Conservation (phyloP, 306 rosid genomes). For the Rosa chinensis region DNA sequence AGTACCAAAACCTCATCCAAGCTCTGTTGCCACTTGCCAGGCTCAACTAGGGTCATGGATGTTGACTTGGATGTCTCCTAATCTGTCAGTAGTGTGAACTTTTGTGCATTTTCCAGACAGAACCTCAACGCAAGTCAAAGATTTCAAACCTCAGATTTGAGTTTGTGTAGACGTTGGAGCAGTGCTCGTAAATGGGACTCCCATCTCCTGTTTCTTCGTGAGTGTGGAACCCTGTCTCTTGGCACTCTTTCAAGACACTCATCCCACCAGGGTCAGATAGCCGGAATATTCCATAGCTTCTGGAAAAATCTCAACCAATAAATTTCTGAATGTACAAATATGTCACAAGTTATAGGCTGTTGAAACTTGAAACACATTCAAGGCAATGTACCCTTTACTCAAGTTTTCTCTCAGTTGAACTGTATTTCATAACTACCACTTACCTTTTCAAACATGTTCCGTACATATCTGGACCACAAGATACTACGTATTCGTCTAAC, state of each 20-base stretch:
- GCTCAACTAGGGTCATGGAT: neutral
- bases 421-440: neutral
- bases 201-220: conserved; percentile 63
- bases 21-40: neutral
- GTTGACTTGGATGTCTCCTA: neutral
- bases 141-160: conserved; percentile 81
- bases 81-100: neutral
- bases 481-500: neutral
- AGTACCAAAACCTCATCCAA: neutral
- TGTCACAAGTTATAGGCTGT: neutral
- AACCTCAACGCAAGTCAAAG: conserved; percentile 63
- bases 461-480: neutral
- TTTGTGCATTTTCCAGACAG: neutral
- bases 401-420: neutral
- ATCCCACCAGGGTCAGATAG: conserved; percentile 71
- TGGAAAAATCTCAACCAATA: conserved; percentile 20
- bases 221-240: conserved; percentile 64
- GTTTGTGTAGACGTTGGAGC: conserved; percentile 70
- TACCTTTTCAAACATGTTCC: neutral
- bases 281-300: conserved; percentile 73
- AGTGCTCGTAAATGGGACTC: conserved; percentile 58
- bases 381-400: neutral
- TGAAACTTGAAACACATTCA: neutral
- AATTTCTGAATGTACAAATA: neutral
- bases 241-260: conserved; percentile 56